Base-by-base conservation (phyloP, 257 asterid genomes). In the Phtheirospermum japonicum region DNA sequence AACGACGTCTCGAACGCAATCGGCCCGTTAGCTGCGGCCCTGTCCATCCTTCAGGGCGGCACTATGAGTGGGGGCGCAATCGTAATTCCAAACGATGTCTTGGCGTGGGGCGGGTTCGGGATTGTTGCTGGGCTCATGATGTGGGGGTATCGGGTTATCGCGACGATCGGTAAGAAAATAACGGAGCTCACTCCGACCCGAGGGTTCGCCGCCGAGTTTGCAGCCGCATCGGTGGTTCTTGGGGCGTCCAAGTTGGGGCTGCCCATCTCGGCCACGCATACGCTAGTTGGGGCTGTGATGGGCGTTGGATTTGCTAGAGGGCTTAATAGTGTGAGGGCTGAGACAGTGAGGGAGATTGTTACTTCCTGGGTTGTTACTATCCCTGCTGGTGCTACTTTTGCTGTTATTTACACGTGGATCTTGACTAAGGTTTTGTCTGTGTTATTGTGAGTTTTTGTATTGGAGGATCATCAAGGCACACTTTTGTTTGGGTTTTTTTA, bases 91-190 rank as follows among this genome's bases (percentile, higher is more conserved):
- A 83, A 65, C 11, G 95, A 88, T 50, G 87, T 91, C 31, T 78
- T 91, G 9, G 95, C 98, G 1, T 91, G 97, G 98, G 98, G 98
- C 16, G 98, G 97, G 3, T 88, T 91, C 49, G 98, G 98, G 64
- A 88, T 91, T 60, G 94, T 86, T 0, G 97, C 97, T 12, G 98
- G 98, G 70, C 85, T 88, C 2, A 72, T 61, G 66, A 84, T 91
- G 82, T 86, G 95, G 95, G 97, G 98, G 5, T 83, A 91, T 49
- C 66, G 97, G 13, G 98, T 91, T 30, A 91, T 88, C 3, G 81
- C 95, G 5, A 91, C 97, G 2, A 88, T 86, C 0, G 95, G 98
- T 54, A 91, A 91, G 90, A 91, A 91, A 82, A 88, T 91, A 4
- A 88, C 96, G 0, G 98, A 91, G 68, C 48, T 91, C 14, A 91